phyloP scores from a whole-genome alignment of 2,329 filamentous ascomycete species.

The Neonectria punicea region DNA sequence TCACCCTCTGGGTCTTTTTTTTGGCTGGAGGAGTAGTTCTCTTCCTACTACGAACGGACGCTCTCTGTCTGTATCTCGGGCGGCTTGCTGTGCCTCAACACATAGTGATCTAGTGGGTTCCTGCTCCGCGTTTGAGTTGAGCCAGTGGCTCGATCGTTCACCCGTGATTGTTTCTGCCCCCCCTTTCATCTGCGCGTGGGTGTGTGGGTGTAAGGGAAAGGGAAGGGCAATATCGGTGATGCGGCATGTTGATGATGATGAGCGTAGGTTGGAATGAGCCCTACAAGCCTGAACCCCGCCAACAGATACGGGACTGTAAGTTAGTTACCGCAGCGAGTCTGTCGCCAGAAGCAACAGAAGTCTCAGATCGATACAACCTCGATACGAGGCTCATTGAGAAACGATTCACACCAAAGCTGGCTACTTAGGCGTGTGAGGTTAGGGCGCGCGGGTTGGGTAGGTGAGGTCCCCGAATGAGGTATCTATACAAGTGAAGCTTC shows the following conservation, averaged over 20 bases:
- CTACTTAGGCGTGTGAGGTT: not conserved
- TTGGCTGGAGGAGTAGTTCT: conserved; percentile 3
- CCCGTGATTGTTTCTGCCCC: conserved; percentile 7
- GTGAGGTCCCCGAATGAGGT: not conserved
- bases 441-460: no score
- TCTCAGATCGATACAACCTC: conserved; percentile 9
- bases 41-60: not conserved
- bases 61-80: conserved; percentile 7
- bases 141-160: conserved; percentile 6
- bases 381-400: not conserved
- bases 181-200: conserved; percentile 4
- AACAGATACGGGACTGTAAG: not conserved
- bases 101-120: not conserved
- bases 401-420: not conserved
- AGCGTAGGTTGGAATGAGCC: not conserved
- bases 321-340: not conserved
- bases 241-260: not conserved
- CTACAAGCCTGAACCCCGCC: not conserved
- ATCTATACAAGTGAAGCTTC: not conserved
- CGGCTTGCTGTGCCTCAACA: conserved; percentile 8
- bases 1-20: not conserved
- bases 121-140: not conserved
- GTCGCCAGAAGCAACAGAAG: conserved; percentile 13
- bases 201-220: not conserved
- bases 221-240: not conserved